These are phyloP conservation scores for Laburnicola sp. DNA, from an alignment of 2,329 filamentous ascomycete species.

Conservation along the genomic window DNA sequence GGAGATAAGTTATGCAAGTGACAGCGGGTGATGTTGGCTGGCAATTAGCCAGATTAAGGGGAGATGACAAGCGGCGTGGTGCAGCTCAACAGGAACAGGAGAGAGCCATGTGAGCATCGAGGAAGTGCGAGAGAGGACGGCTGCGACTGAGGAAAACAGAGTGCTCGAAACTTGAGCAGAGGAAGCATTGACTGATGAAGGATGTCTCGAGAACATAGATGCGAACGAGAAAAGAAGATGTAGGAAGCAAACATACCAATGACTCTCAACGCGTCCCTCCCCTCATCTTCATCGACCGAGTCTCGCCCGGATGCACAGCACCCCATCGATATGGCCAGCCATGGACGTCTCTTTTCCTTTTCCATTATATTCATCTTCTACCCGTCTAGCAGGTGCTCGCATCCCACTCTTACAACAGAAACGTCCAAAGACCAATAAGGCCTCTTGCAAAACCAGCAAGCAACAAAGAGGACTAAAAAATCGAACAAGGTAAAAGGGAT, in stretches of 20 bases:
- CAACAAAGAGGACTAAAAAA: background rate
- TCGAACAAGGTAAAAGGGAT: conserved; percentile 2
- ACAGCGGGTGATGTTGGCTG: conserved; percentile 16
- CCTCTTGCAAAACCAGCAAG: background rate
- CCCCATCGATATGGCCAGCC: conserved; percentile 44
- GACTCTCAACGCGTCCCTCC: conserved; percentile 19
- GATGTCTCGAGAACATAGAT: background rate
- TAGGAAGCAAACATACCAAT: conserved; percentile 34
- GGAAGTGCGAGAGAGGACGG: background rate
- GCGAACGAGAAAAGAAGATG: conserved; percentile 8
- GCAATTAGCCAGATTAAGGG: conserved; percentile 32
- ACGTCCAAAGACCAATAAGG: conserved; percentile 2
- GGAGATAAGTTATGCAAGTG: conserved; percentile 7
- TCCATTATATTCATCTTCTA: conserved; percentile 18
- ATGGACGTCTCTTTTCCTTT: conserved; percentile 27
- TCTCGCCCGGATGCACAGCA: conserved; percentile 43
- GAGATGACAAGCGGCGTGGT: conserved; percentile 22
- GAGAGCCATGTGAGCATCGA: conserved; percentile 12
- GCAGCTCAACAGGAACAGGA: conserved; percentile 27
- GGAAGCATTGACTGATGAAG: background rate
- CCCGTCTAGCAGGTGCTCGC: conserved; percentile 29
- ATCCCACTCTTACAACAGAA: background rate
- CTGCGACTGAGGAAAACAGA: background rate
- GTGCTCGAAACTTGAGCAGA: background rate
- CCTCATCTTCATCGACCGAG: conserved; percentile 26